Evolutionary conservation across 192 early-diverging fungal species (phyloP).

Genomic region (Podila verticillata): DNA sequence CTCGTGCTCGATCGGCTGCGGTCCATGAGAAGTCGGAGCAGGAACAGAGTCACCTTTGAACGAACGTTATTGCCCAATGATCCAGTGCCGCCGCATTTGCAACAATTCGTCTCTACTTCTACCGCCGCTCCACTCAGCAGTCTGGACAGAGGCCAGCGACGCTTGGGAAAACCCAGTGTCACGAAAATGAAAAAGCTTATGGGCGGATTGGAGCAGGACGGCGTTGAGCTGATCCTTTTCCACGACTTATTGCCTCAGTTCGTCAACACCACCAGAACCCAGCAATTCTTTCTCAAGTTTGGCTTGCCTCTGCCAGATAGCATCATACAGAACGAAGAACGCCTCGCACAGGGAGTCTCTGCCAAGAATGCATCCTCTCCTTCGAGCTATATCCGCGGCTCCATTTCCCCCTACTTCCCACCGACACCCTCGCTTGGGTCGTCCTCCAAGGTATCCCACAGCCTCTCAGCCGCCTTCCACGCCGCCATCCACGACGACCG

Average conservation of each 20-base stretch:
- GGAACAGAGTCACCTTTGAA: constrained; percentile 22
- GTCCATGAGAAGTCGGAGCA: constrained; percentile 17
- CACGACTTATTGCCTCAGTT: constrained; percentile 17
- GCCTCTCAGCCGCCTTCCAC: constrained; percentile 9
- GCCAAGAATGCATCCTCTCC: neutral
- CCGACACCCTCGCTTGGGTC: no score
- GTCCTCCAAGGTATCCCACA: no score
- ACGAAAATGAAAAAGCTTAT: constrained; percentile 5
- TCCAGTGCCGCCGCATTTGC: neutral
- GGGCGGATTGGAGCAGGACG: neutral
- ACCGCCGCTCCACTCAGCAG: no score
- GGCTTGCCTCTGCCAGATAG: constrained; percentile 14
- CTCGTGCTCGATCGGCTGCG: constrained; percentile 2
- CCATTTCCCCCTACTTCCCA: neutral
- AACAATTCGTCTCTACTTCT: no score
- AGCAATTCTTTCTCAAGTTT: neutral
- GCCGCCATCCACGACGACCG: constrained; percentile 10
- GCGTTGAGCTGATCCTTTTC: constrained; percentile 16
- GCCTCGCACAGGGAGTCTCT: neutral
- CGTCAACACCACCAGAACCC: constrained; percentile 23
- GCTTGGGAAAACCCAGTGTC: neutral
- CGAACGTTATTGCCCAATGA: neutral
- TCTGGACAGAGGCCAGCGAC: neutral
- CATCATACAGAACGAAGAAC: constrained; percentile 3
- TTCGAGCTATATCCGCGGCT: constrained; percentile 6